Percentiles rank a stretch among this genome's conserved stretches.
These are phyloP conservation scores for Suillus bovinus DNA, from an alignment of 768 basidiomycete genomes.

Conservation along the genomic window DNA sequence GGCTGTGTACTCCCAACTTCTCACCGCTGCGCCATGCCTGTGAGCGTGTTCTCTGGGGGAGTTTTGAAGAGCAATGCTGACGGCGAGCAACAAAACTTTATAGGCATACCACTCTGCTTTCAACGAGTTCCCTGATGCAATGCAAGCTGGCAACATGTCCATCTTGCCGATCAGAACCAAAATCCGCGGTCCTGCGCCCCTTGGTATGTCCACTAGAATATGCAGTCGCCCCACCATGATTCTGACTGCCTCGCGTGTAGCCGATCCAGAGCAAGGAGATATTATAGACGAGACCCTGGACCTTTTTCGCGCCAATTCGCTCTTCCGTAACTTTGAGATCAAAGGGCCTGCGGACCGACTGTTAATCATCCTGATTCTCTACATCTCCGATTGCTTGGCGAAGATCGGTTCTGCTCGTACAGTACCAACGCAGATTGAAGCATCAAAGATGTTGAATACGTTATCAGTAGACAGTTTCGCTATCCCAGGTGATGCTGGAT, in stretches of 20 bases:
- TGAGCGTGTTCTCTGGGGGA: conserved; percentile 33
- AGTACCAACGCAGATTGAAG: conserved; percentile 77
- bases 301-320: conserved; percentile 97
- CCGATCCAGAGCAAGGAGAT: conserved; percentile 77
- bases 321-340: conserved; percentile 99
- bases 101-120: conserved; percentile 97
- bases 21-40: conserved; percentile 46
- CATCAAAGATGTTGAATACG: conserved; percentile 84
- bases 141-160: conserved; percentile 87
- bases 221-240: conserved; percentile 15
- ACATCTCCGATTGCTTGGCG: conserved; percentile 94
- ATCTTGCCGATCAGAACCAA: conserved; percentile 90
- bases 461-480: conserved; percentile 92
- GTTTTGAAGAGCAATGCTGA: conserved; percentile 2
- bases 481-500: conserved; percentile 94
- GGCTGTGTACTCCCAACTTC: conserved; percentile 31
- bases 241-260: conserved; percentile 40
- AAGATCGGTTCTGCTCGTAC: conserved; percentile 78
- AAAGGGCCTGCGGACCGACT: conserved; percentile 96
- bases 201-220: conserved; percentile 46
- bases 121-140: conserved; percentile 80
- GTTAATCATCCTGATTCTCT: conserved; percentile 96
- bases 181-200: conserved; percentile 89
- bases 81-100: not conserved
- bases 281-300: conserved; percentile 96